Percentiles rank a stretch among this genome's conserved stretches.
These are phyloP conservation scores for Coemansia guatemalensis DNA, from an alignment of 192 early-diverging fungal genomes.

Conservation along the genomic window DNA sequence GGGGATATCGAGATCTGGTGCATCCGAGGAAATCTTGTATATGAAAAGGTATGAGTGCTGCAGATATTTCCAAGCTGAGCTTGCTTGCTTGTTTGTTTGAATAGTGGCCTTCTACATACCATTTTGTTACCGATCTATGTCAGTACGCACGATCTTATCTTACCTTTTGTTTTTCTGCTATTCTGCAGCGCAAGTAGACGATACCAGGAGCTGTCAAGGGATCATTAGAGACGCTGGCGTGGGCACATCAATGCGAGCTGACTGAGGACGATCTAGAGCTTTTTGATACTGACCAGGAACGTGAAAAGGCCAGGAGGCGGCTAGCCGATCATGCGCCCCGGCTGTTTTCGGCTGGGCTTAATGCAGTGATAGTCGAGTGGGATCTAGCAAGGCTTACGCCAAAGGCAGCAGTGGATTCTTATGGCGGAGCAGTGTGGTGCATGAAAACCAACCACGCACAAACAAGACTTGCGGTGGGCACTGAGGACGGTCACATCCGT, in stretches of 20 bases:
- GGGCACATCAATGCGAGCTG: conserved; percentile 74
- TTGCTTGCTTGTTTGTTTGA: not conserved
- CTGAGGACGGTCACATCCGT: conserved; percentile 89
- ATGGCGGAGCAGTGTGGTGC: conserved; percentile 94
- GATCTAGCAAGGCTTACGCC: conserved; percentile 67
- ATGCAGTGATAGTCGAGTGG: conserved; percentile 86
- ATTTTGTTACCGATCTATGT: not conserved
- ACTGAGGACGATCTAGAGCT: conserved; percentile 64
- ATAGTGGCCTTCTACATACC: not conserved
- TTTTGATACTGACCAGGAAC: conserved; percentile 65
- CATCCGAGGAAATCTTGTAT: conserved; percentile 62
- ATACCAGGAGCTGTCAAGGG: conserved; percentile 76
- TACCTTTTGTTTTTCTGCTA: not conserved
- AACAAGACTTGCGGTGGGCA: conserved; percentile 83
- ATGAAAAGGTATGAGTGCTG: conserved; percentile 69
- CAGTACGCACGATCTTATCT: not conserved
- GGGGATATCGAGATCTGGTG: conserved; percentile 95
- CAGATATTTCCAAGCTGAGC: not conserved
- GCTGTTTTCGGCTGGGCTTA: conserved; percentile 84
- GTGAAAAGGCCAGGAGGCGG: conserved; percentile 51
- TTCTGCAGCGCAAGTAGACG: conserved; percentile 47
- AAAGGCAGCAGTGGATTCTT: conserved; percentile 69
- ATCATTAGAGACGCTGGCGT: conserved; percentile 77
- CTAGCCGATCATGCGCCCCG: conserved; percentile 60
- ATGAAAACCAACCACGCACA: conserved; percentile 77